These are phyloP conservation scores for Magnusiomyces tetraspermus DNA, from an alignment of 1,139 yeast species.

Conservation along the genomic window DNA sequence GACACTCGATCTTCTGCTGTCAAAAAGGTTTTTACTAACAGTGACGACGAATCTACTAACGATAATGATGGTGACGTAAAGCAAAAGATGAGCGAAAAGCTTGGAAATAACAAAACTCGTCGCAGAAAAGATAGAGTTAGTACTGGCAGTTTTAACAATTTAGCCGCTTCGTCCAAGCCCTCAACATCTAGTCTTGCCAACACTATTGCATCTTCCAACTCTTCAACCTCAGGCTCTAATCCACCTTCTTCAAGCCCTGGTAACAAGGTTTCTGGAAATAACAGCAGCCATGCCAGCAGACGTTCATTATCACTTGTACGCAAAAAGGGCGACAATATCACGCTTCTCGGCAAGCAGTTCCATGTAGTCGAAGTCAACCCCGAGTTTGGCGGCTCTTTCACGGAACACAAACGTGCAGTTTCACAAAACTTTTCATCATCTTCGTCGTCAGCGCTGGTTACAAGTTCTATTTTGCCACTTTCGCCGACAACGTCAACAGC, in stretches of 20 bases:
- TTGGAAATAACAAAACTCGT: too few relatives aligned
- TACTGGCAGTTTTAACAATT: too few relatives aligned
- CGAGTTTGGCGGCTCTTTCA: conserved; percentile 20
- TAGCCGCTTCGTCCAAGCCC: neutral
- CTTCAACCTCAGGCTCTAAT: too few relatives aligned
- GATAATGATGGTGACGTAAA: too few relatives aligned
- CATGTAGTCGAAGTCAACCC: conserved; percentile 31
- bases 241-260: too few relatives aligned
- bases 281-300: conserved; percentile 11
- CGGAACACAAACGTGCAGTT: conserved; percentile 3
- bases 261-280: neutral
- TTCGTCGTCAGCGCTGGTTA: neutral
- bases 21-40: too few relatives aligned
- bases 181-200: too few relatives aligned
- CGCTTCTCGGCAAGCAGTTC: conserved; percentile 29
- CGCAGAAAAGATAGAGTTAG: too few relatives aligned
- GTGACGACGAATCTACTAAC: too few relatives aligned
- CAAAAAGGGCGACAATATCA: conserved; percentile 25
- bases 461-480: neutral
- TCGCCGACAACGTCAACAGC: neutral
- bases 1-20: too few relatives aligned
- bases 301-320: conserved; percentile 26
- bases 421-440: conserved; percentile 6
- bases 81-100: too few relatives aligned
- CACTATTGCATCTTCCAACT: too few relatives aligned